Conservation (phyloP, 2,329 filamentous ascomycete species). For the Clonostachys sp. region DNA sequence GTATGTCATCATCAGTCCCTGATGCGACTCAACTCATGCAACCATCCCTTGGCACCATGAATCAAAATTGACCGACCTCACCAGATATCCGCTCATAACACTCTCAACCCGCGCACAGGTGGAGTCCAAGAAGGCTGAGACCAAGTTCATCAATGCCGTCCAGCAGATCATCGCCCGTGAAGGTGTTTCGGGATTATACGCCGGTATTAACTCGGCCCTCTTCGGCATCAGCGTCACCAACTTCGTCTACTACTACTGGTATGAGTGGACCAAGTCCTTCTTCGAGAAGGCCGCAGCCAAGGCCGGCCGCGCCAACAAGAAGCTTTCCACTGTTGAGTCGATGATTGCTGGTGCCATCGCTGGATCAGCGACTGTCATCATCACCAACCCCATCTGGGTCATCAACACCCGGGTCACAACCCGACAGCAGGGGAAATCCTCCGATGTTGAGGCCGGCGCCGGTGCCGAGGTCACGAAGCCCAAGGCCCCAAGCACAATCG, state of each 20-base stretch:
- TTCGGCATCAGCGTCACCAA: constrained; percentile 99
- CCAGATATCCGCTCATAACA: constrained; percentile 90
- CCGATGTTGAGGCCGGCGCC: constrained; percentile 31
- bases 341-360: constrained; percentile 95
- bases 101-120: constrained; percentile 97
- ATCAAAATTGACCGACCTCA: not conserved
- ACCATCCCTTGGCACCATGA: constrained; percentile 1
- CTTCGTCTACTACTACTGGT: constrained; percentile 99
- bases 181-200: constrained; percentile 83
- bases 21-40: not conserved
- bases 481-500: constrained; percentile 68
- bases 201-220: constrained; percentile 87
- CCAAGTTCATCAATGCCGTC: constrained; percentile 77
- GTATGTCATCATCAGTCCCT: constrained; percentile 36
- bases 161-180: constrained; percentile 87
- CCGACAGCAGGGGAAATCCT: constrained; percentile 55
- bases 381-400: constrained; percentile 99
- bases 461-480: constrained; percentile 19
- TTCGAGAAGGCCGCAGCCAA: constrained; percentile 76
- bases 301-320: constrained; percentile 68
- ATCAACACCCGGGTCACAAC: constrained; percentile 98
- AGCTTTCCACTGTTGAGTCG: constrained; percentile 85
- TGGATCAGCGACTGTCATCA: constrained; percentile 86
- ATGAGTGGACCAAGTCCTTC: constrained; percentile 89
- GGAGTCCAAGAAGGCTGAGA: constrained; percentile 89